Percentiles rank a stretch among this genome's conserved stretches.
These are phyloP conservation scores for Podaxis sp. DNA, from an alignment of 768 basidiomycete species.

Conservation along the genomic window DNA sequence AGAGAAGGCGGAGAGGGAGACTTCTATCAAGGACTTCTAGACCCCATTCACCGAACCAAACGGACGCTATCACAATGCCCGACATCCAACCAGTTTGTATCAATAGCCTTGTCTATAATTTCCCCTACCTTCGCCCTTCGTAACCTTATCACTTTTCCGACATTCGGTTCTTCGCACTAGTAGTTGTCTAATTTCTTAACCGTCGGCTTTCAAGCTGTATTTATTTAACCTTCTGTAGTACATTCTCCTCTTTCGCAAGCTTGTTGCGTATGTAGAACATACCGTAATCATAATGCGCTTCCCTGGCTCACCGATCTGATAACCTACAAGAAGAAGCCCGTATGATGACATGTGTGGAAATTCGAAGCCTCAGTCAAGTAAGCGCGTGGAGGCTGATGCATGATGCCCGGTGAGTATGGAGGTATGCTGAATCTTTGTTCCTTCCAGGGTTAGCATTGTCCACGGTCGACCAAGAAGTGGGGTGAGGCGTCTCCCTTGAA, in stretches of 20 bases:
- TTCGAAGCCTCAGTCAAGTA: constrained; percentile 4
- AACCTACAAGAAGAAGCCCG: constrained; percentile 2
- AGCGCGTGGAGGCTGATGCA: not conserved
- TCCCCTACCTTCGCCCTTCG: not conserved
- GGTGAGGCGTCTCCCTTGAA: no score
- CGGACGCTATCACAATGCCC: constrained; percentile 21
- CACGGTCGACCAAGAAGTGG: not conserved
- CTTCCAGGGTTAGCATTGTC: not conserved
- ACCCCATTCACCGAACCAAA: constrained; percentile 29
- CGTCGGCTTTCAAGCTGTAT: not conserved
- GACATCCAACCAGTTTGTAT: constrained; percentile 23
- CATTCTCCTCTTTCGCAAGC: not conserved
- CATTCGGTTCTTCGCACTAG: not conserved
- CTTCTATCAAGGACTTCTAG: constrained; percentile 23
- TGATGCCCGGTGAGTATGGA: constrained; percentile 13
- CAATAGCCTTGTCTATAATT: constrained; percentile 19
- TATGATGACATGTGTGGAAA: constrained; percentile 2
- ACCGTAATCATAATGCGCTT: constrained; percentile 11
- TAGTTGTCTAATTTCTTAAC: not conserved
- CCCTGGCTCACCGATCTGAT: constrained; percentile 8
- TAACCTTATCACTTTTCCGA: not conserved
- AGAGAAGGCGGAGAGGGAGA: constrained; percentile 10
- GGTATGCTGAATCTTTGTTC: constrained; percentile 1
- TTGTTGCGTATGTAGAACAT: constrained; percentile 13
- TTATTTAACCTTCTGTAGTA: constrained; percentile 7